These are phyloP conservation scores for Colletotrichum neosansevieriae DNA, from an alignment of 2,329 filamentous ascomycete genomes.

Conservation along the genomic window DNA sequence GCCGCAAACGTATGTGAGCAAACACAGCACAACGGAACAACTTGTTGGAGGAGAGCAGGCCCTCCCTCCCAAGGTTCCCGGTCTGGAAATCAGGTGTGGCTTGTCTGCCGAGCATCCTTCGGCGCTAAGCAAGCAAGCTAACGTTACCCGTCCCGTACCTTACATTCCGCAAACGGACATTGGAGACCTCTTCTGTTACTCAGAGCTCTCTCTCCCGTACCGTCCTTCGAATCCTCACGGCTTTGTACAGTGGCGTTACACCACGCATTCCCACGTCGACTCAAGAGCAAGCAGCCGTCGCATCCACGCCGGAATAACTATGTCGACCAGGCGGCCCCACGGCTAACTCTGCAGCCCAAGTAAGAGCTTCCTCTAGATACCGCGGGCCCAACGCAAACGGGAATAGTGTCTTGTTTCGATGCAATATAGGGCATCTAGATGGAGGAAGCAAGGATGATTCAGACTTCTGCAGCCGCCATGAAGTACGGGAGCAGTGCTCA, in stretches of 20 bases:
- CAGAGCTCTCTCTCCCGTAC: neutral
- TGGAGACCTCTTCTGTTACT: constrained; percentile 16
- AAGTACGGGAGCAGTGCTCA: constrained; percentile 26
- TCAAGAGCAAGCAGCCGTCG: constrained; percentile 1
- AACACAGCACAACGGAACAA: neutral
- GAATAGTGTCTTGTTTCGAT: constrained; percentile 33
- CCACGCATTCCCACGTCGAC: constrained; percentile 21
- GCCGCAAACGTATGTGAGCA: constrained; percentile 28
- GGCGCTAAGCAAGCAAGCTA: constrained; percentile 26
- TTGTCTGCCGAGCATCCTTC: constrained; percentile 28
- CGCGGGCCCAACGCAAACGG: constrained; percentile 28
- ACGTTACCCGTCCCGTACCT: constrained; percentile 31
- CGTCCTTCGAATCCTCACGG: constrained; percentile 2
- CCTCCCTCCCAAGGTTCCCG: constrained; percentile 5
- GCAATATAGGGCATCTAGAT: constrained; percentile 19
- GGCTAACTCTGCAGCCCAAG: neutral
- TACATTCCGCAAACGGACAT: constrained; percentile 35
- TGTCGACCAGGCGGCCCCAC: constrained; percentile 16
- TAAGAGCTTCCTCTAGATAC: constrained; percentile 10
- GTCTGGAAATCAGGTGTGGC: constrained; percentile 39
- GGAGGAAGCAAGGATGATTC: constrained; percentile 17
- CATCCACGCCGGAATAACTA: neutral
- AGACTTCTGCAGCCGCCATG: constrained; percentile 23
- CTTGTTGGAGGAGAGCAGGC: neutral
- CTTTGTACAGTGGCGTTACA: constrained; percentile 21